Evolutionary conservation across 805 yeast genomes (phyloP).

Genomic region (Yarrowia porcina): DNA sequence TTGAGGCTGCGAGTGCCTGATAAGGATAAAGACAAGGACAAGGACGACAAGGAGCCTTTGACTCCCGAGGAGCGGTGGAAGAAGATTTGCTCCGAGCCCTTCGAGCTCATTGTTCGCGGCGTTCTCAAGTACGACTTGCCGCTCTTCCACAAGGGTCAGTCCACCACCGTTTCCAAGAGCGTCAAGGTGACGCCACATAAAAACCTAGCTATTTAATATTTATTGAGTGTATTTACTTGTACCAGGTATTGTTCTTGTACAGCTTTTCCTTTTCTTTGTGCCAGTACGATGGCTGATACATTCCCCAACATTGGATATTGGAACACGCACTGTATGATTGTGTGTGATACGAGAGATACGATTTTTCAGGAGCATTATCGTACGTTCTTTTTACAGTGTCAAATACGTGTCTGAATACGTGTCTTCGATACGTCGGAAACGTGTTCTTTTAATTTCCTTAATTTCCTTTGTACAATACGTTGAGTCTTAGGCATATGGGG

Average conservation of each 20-base stretch:
- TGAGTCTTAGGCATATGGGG: too few relatives aligned
- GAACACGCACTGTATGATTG: background rate
- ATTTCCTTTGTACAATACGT: too few relatives aligned
- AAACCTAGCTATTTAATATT: slow-evolving; percentile 23
- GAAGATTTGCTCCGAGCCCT: slow-evolving; percentile 46
- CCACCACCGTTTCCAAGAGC: slow-evolving; percentile 21
- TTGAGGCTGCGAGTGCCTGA: background rate
- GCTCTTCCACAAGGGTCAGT: slow-evolving; percentile 15
- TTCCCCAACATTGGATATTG: too few relatives aligned
- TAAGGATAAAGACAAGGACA: background rate
- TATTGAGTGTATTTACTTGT: background rate
- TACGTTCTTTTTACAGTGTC: background rate
- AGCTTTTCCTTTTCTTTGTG: background rate
- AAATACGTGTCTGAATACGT: too few relatives aligned
- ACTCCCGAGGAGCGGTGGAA: slow-evolving; percentile 22
- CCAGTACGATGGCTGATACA: too few relatives aligned
- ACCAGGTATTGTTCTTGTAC: background rate
- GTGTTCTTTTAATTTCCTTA: too few relatives aligned
- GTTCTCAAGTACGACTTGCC: slow-evolving; percentile 75
- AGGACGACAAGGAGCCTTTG: background rate
- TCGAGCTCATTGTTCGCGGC: slow-evolving; percentile 82
- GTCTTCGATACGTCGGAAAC: too few relatives aligned
- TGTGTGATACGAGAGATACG: background rate
- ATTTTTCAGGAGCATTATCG: background rate
- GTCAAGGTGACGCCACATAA: slow-evolving; percentile 21